Conservation (phyloP, 2,329 filamentous ascomycete species). For the Hymenoscyphus occultus region DNA sequence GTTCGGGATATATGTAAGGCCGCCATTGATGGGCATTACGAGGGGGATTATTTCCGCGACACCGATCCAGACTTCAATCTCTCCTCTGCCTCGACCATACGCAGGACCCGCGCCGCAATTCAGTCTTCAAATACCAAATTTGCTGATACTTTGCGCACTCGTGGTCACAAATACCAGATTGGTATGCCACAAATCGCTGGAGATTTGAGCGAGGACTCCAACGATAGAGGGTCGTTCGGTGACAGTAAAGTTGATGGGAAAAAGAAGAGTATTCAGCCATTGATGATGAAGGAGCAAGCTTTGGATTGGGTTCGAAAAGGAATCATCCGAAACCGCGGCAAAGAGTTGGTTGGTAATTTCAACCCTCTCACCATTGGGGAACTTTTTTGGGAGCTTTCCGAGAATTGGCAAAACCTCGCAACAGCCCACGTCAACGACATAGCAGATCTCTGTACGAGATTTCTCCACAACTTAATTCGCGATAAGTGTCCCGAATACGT, state of each 20-base stretch:
- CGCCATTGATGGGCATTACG: conserved; percentile 18
- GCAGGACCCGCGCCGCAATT: conserved; percentile 13
- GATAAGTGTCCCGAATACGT: conserved; percentile 14
- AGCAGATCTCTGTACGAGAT: conserved; percentile 6
- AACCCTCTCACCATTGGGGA: conserved; percentile 19
- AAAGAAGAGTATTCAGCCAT: too few relatives aligned
- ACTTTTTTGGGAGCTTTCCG: conserved; percentile 15
- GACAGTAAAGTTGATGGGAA: too few relatives aligned
- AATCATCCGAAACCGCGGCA: conserved; percentile 25
- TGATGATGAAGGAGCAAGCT: too few relatives aligned
- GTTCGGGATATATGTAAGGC: conserved; percentile 13
- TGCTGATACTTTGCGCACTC: not conserved
- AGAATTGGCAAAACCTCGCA: conserved; percentile 12
- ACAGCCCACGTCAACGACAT: conserved; percentile 8
- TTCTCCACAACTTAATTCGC: conserved; percentile 2
- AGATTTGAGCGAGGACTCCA: too few relatives aligned
- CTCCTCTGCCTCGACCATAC: conserved; percentile 3
- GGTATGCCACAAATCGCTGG: not conserved
- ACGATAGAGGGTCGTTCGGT: too few relatives aligned
- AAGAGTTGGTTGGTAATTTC: conserved; percentile 17
- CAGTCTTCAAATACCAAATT: conserved; percentile 16
- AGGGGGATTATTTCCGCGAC: conserved; percentile 15
- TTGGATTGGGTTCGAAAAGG: too few relatives aligned
- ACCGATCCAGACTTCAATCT: conserved; percentile 4
- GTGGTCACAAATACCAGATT: conserved; percentile 15